A percentile compares a stretch with the other conserved stretches of the same genome.
Conservation (phyloP, 257 asterid species). For the Scutellaria galericulata region DNA sequence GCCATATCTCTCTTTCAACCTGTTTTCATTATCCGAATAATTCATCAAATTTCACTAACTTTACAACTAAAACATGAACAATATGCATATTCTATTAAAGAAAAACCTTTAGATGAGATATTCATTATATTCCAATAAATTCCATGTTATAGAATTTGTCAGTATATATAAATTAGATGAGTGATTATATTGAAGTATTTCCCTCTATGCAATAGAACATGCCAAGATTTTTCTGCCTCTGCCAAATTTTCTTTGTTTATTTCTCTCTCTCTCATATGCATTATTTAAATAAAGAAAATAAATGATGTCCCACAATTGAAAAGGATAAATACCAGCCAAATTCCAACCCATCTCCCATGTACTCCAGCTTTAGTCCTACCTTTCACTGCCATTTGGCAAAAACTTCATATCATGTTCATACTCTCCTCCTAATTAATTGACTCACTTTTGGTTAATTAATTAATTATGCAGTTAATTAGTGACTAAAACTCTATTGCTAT, state of each 20-base stretch:
- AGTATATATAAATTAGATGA: no score
- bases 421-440: neutral
- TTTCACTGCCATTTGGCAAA: conserved; percentile 13
- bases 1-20: neutral
- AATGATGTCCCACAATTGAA: conserved; percentile 37
- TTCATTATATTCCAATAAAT: no score
- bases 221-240: conserved; percentile 37
- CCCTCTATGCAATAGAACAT: conserved; percentile 26
- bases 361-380: conserved; percentile 41
- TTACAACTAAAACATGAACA: neutral
- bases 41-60: neutral
- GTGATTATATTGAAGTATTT: neutral
- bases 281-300: conserved; percentile 12
- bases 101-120: no score
- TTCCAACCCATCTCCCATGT: conserved; percentile 39
- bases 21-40: neutral
- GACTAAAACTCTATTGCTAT: no score
- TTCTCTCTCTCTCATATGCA: neutral
- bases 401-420: neutral
- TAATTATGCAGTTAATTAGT: no score
- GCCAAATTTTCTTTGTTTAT: conserved; percentile 18
- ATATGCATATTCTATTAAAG: no score
- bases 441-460: no score
- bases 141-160: no score
- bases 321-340: conserved; percentile 34